These are phyloP conservation scores for Cryphonectria nitschkei DNA, from an alignment of 2,329 filamentous ascomycete species.

Conservation along the genomic window DNA sequence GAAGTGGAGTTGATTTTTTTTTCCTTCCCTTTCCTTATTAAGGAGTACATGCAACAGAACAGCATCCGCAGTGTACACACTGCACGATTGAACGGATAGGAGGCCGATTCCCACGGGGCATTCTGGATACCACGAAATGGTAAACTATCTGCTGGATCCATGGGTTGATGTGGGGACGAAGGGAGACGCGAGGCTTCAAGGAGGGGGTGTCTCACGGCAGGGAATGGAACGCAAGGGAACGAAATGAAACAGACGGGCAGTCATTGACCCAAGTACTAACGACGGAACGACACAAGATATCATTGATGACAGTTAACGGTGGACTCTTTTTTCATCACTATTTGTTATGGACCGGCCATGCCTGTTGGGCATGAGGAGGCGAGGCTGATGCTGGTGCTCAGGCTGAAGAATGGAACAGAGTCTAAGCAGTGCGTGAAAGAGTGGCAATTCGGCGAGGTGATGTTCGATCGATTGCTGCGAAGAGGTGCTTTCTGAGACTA, in stretches of 20 bases:
- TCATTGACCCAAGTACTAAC: slow-evolving; percentile 24
- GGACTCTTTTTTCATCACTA: slow-evolving; percentile 22
- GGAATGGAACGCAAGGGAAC: slow-evolving; percentile 11
- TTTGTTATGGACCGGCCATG: slow-evolving; percentile 11
- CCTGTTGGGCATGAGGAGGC: slow-evolving; percentile 2
- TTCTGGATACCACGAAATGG: slow-evolving; percentile 23
- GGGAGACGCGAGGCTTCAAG: slow-evolving; percentile 7
- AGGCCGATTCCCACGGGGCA: slow-evolving; percentile 9
- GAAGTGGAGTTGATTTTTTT: slow-evolving; percentile 5
- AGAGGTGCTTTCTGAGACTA: slow-evolving; percentile 13
- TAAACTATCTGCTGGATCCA: slow-evolving; percentile 15
- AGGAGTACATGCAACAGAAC: slow-evolving; percentile 21
- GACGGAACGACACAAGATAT: slow-evolving; percentile 29
- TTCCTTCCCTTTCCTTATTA: not conserved
- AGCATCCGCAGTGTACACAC: slow-evolving; percentile 17
- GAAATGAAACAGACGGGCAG: slow-evolving; percentile 15
- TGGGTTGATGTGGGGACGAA: slow-evolving; percentile 9
- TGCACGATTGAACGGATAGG: slow-evolving; percentile 16
- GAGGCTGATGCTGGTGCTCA: not conserved
- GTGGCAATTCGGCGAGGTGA: slow-evolving; percentile 1
- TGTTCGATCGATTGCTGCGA: slow-evolving; percentile 21
- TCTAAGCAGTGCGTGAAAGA: not conserved
- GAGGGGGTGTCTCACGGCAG: slow-evolving; percentile 15
- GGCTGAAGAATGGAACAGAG: not conserved
- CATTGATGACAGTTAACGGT: slow-evolving; percentile 30